Conservation (phyloP, 805 yeast genomes). For the Barnettozyma sucrosica region DNA sequence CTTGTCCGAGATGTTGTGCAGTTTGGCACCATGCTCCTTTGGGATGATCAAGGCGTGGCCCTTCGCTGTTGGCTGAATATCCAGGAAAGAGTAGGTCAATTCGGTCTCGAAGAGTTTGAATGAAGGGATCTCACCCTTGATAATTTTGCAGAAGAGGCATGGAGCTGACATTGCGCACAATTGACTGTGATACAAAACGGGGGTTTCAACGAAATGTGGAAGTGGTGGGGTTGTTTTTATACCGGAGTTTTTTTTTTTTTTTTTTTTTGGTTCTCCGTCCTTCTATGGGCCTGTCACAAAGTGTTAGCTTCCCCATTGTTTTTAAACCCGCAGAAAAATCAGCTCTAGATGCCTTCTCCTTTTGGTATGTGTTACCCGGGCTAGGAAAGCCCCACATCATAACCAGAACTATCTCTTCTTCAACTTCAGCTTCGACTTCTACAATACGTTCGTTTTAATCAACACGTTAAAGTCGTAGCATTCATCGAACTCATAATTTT, state of each 20-base stretch:
- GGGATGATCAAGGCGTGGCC: constrained; percentile 92
- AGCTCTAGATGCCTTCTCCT: neutral
- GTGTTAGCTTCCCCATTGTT: neutral
- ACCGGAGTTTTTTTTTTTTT: neutral
- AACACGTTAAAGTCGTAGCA: neutral
- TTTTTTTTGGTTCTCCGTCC: neutral
- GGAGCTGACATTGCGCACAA: constrained; percentile 35
- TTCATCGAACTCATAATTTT: neutral
- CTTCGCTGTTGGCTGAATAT: constrained; percentile 85
- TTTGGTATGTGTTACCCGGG: neutral
- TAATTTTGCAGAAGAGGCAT: constrained; percentile 91
- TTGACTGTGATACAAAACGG: neutral
- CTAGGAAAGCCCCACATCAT: neutral
- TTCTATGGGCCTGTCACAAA: too few species aligned
- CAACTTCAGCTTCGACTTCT: too few species aligned
- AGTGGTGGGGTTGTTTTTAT: neutral
- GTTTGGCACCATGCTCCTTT: constrained; percentile 86
- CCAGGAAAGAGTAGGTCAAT: constrained; percentile 76
- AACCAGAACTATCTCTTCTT: too few species aligned
- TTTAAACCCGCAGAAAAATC: neutral
- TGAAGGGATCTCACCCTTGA: constrained; percentile 92
- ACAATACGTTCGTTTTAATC: too few species aligned
- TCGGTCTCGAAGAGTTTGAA: constrained; percentile 87
- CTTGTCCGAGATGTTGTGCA: constrained; percentile 92
- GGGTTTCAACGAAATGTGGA: neutral